A percentile compares a stretch with the other conserved stretches of the same genome.
phyloP scores from a whole-genome alignment of 164 flowering plant genomes.

The Chloranthus sessilifolius region DNA sequence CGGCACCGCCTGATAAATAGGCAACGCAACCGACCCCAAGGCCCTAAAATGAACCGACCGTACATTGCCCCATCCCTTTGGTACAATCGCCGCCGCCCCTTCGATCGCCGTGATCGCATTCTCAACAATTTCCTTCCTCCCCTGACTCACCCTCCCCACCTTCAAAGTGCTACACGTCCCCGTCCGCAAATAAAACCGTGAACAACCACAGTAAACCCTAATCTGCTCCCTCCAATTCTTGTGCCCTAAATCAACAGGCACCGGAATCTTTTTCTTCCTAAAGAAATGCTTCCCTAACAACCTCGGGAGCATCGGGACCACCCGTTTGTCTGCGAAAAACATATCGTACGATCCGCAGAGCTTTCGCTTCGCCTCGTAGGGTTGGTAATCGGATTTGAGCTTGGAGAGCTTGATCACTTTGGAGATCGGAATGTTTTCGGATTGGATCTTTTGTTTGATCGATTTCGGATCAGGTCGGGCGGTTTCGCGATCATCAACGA shows the following conservation, averaged over 20 bases:
- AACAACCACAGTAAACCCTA: slow-evolving; percentile 38
- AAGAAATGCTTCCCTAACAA: slow-evolving; percentile 75
- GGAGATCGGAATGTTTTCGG: slow-evolving; percentile 50
- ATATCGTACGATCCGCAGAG: slow-evolving; percentile 51
- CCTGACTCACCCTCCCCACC: slow-evolving; percentile 51
- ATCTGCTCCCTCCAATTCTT: slow-evolving; percentile 80
- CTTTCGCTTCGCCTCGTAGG: slow-evolving; percentile 75
- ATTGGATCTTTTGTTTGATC: slow-evolving; percentile 40
- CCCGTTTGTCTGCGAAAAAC: slow-evolving; percentile 58
- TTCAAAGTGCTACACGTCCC: slow-evolving; percentile 73
- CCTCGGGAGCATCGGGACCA: slow-evolving; percentile 54
- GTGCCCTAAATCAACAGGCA: slow-evolving; percentile 57
- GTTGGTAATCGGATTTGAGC: slow-evolving; percentile 56
- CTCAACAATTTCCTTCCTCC: slow-evolving; percentile 43
- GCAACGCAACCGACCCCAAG: slow-evolving; percentile 65
- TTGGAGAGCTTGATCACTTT: slow-evolving; percentile 71
- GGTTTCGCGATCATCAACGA: slow-evolving; percentile 53
- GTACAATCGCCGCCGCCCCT: slow-evolving; percentile 55
- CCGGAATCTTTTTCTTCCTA: slow-evolving; percentile 80
- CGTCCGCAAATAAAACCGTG: slow-evolving; percentile 53
- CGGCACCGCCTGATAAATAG: slow-evolving; percentile 68
- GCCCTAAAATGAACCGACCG: slow-evolving; percentile 73
- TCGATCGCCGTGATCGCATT: slow-evolving; percentile 58
- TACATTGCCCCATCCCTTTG: slow-evolving; percentile 61
- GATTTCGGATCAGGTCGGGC: too few species aligned